Evolutionary conservation across 306 rosid genomes (phyloP).

Genomic region (Quercus bicolor): DNA sequence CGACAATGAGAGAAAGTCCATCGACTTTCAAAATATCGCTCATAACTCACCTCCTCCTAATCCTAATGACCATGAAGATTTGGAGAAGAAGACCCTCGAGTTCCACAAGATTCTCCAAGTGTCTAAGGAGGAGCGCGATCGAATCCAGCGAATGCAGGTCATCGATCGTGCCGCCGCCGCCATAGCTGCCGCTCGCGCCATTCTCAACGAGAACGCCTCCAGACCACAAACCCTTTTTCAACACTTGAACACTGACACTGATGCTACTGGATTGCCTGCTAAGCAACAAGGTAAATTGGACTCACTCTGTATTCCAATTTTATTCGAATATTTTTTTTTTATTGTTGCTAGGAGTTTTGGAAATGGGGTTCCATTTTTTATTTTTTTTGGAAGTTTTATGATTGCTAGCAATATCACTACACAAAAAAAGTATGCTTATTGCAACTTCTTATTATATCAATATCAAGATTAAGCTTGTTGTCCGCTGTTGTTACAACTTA

Average conservation of each 20-base stretch:
- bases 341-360: slow-evolving; percentile 19
- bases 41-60: slow-evolving; percentile 1
- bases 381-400: not conserved
- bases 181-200: slow-evolving; percentile 65
- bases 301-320: not conserved
- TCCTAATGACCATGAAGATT: slow-evolving; percentile 11
- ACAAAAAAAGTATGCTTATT: no score
- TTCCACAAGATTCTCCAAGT: slow-evolving; percentile 73
- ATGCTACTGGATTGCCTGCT: not conserved
- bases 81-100: slow-evolving; percentile 66
- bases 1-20: slow-evolving; percentile 49
- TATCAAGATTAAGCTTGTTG: no score
- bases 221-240: slow-evolving; percentile 6
- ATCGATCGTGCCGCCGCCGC: slow-evolving; percentile 93
- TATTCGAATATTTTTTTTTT: not conserved
- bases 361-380: not conserved
- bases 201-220: slow-evolving; percentile 30
- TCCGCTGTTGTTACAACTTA: no score
- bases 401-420: not conserved
- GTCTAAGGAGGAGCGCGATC: slow-evolving; percentile 72
- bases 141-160: slow-evolving; percentile 76
- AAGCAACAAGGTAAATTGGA: slow-evolving; percentile 35
- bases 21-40: slow-evolving; percentile 50
- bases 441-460: no score
- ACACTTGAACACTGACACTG: not conserved